Evolutionary conservation across 2,329 filamentous ascomycete species (phyloP), one percentile per base, ranked within the genome.

Genomic region (Cyphellophora attinorum): DNA sequence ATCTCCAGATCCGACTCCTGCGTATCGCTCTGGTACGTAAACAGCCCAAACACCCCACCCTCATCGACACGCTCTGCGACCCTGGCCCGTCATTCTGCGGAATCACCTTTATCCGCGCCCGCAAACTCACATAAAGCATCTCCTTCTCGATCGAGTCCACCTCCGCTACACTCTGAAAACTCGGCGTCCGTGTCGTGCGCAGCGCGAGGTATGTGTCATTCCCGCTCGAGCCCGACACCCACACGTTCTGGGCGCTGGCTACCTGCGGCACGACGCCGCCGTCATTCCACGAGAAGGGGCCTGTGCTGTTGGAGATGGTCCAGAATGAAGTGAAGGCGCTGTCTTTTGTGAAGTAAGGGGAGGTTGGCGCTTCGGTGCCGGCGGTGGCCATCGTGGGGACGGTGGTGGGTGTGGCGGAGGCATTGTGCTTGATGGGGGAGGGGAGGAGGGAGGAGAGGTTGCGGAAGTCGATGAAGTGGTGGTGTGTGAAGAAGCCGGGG

Each of bases 1-100:
- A 72, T 67, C 51, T 72, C 68, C 40, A 72, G 65, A 41, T 72
- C 68, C 0, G 62, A 65, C 46, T 72, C 68, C 44, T 65, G 65
- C 18, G 44, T 52, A 31, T 60, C 55, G 27, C 65, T 57, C 38
- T 53, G 56, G 40, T 67, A 71, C 10, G 65, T 69, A 54, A 72
- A 64, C 45, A 71, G 62, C 3, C 68, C 68, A 1, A 65, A 63
- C 5, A 66, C 65, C 3, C 65, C 68, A 31, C 68, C 68, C 23
- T 51, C 40, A 12, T 55, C 45, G n/a, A 65, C 65, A 49, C 42
- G 5, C 29, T 30, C 12, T 8, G 30, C 14, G 14, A 25, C 30
- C 18, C 34, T 31, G 18, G 16, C 15, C n/a, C 12, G 11, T 31
- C 23, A 19, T 35, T 27, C 15, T 38, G 17, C 11, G 49, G 44